phyloP scores from a whole-genome alignment of 306 rosid species.

The Comarum palustre region DNA sequence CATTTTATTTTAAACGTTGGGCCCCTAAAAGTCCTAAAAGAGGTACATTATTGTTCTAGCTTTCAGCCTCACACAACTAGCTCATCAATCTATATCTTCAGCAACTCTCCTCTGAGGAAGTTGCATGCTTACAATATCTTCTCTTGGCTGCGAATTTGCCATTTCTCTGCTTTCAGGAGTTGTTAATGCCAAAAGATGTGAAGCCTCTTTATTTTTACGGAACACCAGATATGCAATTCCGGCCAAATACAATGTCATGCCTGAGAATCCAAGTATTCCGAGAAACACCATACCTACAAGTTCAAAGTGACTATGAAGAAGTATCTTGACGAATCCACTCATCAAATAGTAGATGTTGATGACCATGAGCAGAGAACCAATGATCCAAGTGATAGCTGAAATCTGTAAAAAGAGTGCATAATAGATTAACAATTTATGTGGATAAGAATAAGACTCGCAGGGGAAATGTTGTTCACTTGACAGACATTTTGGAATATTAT shows the following conservation, averaged over 20 bases:
- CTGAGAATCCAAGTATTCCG: slow-evolving; percentile 78
- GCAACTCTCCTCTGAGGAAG: slow-evolving; percentile 68
- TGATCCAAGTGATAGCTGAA: slow-evolving; percentile 69
- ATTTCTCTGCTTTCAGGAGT: slow-evolving; percentile 56
- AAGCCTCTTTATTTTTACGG: slow-evolving; percentile 55
- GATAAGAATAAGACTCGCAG: background rate
- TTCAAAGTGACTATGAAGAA: slow-evolving; percentile 52
- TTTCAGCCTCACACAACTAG: background rate
- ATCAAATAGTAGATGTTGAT: slow-evolving; percentile 74
- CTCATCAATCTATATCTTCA: slow-evolving; percentile 46
- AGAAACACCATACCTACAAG: slow-evolving; percentile 51
- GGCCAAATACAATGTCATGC: slow-evolving; percentile 70
- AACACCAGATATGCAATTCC: slow-evolving; percentile 70
- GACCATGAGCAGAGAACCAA: slow-evolving; percentile 64
- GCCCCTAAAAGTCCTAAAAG: background rate
- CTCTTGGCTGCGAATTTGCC: slow-evolving; percentile 54
- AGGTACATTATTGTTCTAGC: slow-evolving; percentile 12
- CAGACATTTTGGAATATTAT: background rate
- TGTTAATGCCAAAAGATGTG: slow-evolving; percentile 61
- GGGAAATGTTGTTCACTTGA: background rate
- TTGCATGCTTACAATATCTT: slow-evolving; percentile 85
- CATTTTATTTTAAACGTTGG: slow-evolving; percentile 6
- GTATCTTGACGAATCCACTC: slow-evolving; percentile 62
- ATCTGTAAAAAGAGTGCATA: slow-evolving; percentile 42
- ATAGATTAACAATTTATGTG: background rate